A percentile compares a stretch with the other conserved stretches of the same genome.
Evolutionary conservation across 2,329 filamentous ascomycete genomes (phyloP).

Genomic region (Paecilomyces dactylethromorphus): DNA sequence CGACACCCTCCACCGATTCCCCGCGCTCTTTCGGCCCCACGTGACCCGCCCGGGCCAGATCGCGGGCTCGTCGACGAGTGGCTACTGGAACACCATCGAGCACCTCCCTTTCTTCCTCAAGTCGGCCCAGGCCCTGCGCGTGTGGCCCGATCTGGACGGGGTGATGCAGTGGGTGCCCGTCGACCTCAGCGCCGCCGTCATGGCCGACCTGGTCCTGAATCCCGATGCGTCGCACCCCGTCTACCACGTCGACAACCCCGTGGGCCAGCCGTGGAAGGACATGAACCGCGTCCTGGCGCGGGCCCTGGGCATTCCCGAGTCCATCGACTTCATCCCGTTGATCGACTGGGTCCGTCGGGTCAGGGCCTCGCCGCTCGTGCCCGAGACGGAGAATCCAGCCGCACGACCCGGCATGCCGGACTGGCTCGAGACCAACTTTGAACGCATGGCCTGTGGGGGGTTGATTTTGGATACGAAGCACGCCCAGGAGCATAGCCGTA

Average conservation of each 20-base stretch:
- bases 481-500: slow-evolving; percentile 1
- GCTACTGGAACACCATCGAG: slow-evolving; percentile 9
- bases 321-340: background rate
- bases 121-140: slow-evolving; percentile 3
- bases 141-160: slow-evolving; percentile 7
- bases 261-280: slow-evolving; percentile 7
- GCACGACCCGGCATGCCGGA: background rate
- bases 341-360: background rate
- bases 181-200: slow-evolving; percentile 1
- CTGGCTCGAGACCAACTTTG: slow-evolving; percentile 7
- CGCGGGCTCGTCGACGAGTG: slow-evolving; percentile 6
- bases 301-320: slow-evolving; percentile 3
- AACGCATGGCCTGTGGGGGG: slow-evolving; percentile 9
- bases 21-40: slow-evolving; percentile 4
- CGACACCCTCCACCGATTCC: slow-evolving; percentile 6
- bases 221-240: slow-evolving; percentile 1
- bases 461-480: slow-evolving; percentile 5
- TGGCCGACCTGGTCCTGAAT: slow-evolving; percentile 3
- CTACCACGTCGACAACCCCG: slow-evolving; percentile 11
- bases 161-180: slow-evolving; percentile 7
- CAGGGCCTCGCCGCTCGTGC: background rate
- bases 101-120: slow-evolving; percentile 6
- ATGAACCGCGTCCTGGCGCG: slow-evolving; percentile 4
- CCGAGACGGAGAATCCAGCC: slow-evolving; percentile 8
- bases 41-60: slow-evolving; percentile 8